A percentile compares a stretch with the other conserved stretches of the same genome.
phyloP scores from a whole-genome alignment of 140 eudicot genomes.

The Senecio squalidus region DNA sequence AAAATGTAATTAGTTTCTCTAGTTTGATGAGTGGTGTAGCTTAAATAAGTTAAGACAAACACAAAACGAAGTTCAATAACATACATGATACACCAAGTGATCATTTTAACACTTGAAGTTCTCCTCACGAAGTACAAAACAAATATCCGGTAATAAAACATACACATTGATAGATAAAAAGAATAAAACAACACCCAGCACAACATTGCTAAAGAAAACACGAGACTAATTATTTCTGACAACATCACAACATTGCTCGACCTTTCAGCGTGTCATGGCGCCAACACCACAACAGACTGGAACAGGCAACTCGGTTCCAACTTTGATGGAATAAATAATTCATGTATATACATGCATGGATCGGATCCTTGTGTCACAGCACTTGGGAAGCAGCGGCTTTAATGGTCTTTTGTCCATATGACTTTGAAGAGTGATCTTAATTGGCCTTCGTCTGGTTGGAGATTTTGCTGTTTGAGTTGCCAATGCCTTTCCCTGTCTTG shows the following conservation, averaged over 20 bases:
- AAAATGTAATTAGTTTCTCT: too few relatives aligned
- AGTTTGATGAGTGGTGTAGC: too few relatives aligned
- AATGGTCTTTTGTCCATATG: slow-evolving; percentile 28
- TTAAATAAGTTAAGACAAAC: background rate
- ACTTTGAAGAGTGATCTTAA: slow-evolving; percentile 21
- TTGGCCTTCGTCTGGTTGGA: slow-evolving; percentile 30
- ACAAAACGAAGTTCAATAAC: slow-evolving; percentile 12
- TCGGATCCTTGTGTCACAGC: slow-evolving; percentile 7
- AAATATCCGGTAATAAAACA: slow-evolving; percentile 1
- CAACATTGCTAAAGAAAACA: slow-evolving; percentile 12
- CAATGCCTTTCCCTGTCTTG: slow-evolving; percentile 44
- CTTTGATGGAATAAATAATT: slow-evolving; percentile 14
- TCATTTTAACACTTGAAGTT: background rate
- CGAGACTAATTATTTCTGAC: slow-evolving; percentile 9
- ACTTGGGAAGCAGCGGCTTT: too few relatives aligned
- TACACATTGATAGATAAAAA: slow-evolving; percentile 22
- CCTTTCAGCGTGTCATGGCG: background rate
- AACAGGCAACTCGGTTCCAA: background rate
- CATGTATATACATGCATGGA: slow-evolving; percentile 27
- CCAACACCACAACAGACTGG: slow-evolving; percentile 5
- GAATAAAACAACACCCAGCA: slow-evolving; percentile 6
- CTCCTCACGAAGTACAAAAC: background rate
- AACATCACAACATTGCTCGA: slow-evolving; percentile 18
- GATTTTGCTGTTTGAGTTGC: slow-evolving; percentile 43
- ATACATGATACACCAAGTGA: slow-evolving; percentile 1